phyloP scores from a whole-genome alignment of 2,329 filamentous ascomycete genomes.

The Alternaria sp. region DNA sequence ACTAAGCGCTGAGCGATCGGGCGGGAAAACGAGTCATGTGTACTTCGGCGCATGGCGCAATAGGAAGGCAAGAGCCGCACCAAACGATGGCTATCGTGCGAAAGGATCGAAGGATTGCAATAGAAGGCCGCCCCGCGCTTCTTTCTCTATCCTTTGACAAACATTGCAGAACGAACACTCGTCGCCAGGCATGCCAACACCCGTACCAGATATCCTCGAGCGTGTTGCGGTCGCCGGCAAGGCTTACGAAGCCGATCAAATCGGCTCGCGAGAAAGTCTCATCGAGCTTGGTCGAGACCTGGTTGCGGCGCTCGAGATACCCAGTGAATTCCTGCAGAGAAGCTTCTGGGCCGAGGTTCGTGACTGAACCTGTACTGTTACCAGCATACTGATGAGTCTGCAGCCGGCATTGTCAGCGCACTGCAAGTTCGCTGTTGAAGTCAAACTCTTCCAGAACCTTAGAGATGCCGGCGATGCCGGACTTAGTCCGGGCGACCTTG shows the following conservation, averaged over 20 bases:
- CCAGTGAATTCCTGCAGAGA: slow-evolving; percentile 46
- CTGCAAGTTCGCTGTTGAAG: slow-evolving; percentile 46
- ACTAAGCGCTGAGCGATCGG: background rate
- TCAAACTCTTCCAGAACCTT: slow-evolving; percentile 46
- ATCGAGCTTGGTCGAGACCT: slow-evolving; percentile 47
- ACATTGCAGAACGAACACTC: background rate
- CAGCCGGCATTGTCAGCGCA: slow-evolving; percentile 47
- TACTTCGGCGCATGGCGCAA: background rate
- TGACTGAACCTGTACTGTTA: background rate
- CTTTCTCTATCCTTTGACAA: background rate
- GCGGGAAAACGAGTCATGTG: background rate
- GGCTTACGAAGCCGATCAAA: slow-evolving; percentile 40
- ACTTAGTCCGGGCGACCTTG: slow-evolving; percentile 30
- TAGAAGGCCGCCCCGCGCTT: background rate
- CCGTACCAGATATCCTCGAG: slow-evolving; percentile 22
- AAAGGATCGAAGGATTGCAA: background rate
- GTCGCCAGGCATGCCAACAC: background rate
- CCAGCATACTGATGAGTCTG: background rate
- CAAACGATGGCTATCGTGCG: background rate
- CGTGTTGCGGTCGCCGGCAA: slow-evolving; percentile 28
- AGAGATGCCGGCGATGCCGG: slow-evolving; percentile 33
- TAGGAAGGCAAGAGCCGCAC: background rate
- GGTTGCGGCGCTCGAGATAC: slow-evolving; percentile 46
- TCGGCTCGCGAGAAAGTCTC: slow-evolving; percentile 47
- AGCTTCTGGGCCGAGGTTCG: slow-evolving; percentile 52